Base-by-base conservation (phyloP, 1,139 yeast genomes). In the Torulaspora pretoriensis region DNA sequence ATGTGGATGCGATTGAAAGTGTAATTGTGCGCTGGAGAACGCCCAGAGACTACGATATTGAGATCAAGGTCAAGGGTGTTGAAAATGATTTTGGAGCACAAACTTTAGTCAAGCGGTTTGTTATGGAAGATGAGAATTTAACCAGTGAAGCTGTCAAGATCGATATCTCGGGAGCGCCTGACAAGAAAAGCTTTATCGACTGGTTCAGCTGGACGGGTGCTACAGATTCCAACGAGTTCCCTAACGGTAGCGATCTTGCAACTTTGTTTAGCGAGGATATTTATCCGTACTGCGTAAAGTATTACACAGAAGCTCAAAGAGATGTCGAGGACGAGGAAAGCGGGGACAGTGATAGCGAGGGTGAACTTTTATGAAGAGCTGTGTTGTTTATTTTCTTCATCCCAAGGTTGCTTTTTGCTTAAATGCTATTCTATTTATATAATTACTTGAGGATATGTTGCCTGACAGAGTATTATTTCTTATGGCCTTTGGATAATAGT, bases 151-250 rank as follows among this genome's bases (percentile, higher is more conserved):
- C 75, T 0, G 82, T 70, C 4, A 70, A 64, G 1, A 65, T 83
- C 4, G 56, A 68, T 46, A 82, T 90, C 90, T 90, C 92, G 0
- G 47, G 57, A 14, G 77, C 74, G 29, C 71, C 80, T 1, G 77
- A 81, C 29, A 82, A 82, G 88, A 80, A 80, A 57, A 78, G 87
- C 4, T 77, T 83, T 55, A 83, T 83, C 62, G 78, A 87, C 3
- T 83, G 84, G 79, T 83, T 83, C 57, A 68, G 69, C 37, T 83
- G 92, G 92, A 82, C 90, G 0, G 92, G 90, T 0, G 62, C 61
- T 40, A 81, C 80, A 55, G 83, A 84, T 1, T 86, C 86, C 1
- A 83, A 83, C 58, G 90, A 83, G 57, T 83, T 78, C 57, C 74
- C 89, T 52, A 71, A 73, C 51, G 92, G 90, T 10, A 89, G 80